Evolutionary conservation across 2,329 filamentous ascomycete genomes (phyloP).

Genomic region (Dothideomycetes sp.): DNA sequence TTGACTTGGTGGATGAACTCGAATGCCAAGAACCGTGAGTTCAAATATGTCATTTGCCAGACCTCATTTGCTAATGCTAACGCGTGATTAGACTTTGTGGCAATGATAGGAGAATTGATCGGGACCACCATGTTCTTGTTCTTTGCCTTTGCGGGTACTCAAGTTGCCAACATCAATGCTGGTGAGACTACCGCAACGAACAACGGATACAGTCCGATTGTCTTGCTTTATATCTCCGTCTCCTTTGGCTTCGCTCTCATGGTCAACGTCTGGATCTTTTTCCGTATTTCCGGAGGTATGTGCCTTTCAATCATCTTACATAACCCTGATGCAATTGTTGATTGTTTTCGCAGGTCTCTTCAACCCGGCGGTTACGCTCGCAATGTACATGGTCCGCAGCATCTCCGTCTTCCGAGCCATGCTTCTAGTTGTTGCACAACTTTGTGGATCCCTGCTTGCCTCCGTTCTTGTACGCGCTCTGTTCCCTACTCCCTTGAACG

Average conservation of each 20-base stretch:
- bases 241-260: constrained; percentile 11
- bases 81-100: constrained; percentile 9
- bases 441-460: constrained; percentile 48
- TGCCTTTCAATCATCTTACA: neutral
- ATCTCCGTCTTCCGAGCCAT: constrained; percentile 42
- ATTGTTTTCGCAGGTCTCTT: constrained; percentile 6
- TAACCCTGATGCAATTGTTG: neutral
- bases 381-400: constrained; percentile 47
- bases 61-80: too few species aligned
- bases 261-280: constrained; percentile 12
- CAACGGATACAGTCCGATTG: constrained; percentile 6
- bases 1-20: constrained; percentile 9
- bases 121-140: constrained; percentile 42
- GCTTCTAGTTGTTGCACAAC: constrained; percentile 44
- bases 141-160: constrained; percentile 35
- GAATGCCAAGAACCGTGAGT: constrained; percentile 7
- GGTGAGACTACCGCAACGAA: constrained; percentile 14
- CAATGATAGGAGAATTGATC: constrained; percentile 35
- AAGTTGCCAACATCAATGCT: constrained; percentile 37
- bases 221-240: constrained; percentile 9
- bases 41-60: neutral
- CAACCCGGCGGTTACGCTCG: constrained; percentile 37
- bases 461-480: constrained; percentile 46
- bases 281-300: constrained; percentile 9
- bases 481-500: constrained; percentile 45